Conservation (phyloP, 805 yeast species). For the Candida gorgasii region DNA sequence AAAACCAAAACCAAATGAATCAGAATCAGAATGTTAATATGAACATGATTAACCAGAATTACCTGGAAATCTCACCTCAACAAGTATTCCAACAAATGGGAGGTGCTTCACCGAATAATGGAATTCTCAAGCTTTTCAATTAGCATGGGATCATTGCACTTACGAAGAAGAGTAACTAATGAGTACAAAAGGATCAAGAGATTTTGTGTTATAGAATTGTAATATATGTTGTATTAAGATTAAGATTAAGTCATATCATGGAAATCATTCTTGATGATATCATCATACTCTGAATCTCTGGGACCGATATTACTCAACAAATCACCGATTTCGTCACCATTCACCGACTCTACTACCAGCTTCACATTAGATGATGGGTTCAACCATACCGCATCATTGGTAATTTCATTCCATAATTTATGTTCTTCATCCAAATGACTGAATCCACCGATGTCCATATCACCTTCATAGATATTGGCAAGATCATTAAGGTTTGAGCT, state of each 20-base stretch:
- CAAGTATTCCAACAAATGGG: slow-evolving; percentile 35
- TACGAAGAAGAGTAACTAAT: too few species aligned
- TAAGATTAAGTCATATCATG: too few species aligned
- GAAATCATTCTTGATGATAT: background rate
- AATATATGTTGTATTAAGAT: too few species aligned
- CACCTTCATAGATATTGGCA: slow-evolving; percentile 36
- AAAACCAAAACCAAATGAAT: background rate
- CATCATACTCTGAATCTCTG: background rate
- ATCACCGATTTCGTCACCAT: slow-evolving; percentile 9
- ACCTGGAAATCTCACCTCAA: slow-evolving; percentile 35
- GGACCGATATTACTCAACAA: slow-evolving; percentile 7
- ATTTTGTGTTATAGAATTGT: too few species aligned
- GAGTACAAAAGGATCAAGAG: background rate
- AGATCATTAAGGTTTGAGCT: slow-evolving; percentile 15
- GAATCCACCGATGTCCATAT: slow-evolving; percentile 45
- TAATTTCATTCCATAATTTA: slow-evolving; percentile 73
- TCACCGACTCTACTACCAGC: background rate
- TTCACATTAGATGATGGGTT: slow-evolving; percentile 20
- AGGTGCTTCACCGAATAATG: slow-evolving; percentile 12
- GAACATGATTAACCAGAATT: slow-evolving; percentile 10
- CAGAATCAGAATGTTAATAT: slow-evolving; percentile 5
- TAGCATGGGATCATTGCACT: slow-evolving; percentile 1
- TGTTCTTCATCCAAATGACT: slow-evolving; percentile 45
- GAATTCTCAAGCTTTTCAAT: slow-evolving; percentile 31
- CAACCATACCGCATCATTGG: slow-evolving; percentile 77